phyloP scores from a whole-genome alignment of 768 basidiomycete species.

The Boletus rex-veris region DNA sequence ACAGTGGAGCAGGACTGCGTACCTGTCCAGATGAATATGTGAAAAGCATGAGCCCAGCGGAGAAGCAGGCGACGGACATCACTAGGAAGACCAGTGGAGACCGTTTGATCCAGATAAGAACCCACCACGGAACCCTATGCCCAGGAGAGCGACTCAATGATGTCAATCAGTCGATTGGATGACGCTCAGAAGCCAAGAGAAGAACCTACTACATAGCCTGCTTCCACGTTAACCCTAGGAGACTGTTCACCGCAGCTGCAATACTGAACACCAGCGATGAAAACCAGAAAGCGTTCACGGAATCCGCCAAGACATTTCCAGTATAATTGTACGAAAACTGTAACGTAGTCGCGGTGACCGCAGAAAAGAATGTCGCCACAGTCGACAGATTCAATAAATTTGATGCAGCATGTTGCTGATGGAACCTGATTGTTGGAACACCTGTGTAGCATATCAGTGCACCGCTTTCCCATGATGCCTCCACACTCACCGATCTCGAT shows the following conservation, averaged over 20 bases:
- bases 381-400: constrained; percentile 51
- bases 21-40: constrained; percentile 73
- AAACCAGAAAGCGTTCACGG: constrained; percentile 54
- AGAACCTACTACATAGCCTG: constrained; percentile 52
- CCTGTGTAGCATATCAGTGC: constrained; percentile 36
- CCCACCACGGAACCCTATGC: constrained; percentile 56
- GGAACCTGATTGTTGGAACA: constrained; percentile 53
- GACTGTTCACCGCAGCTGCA: constrained; percentile 50
- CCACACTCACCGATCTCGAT: constrained; percentile 48
- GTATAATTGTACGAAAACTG: constrained; percentile 43
- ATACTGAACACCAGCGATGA: constrained; percentile 54
- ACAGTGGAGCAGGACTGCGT: constrained; percentile 24
- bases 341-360: constrained; percentile 49
- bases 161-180: constrained; percentile 16
- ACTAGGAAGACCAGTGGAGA: constrained; percentile 82
- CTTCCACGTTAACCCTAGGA: constrained; percentile 53
- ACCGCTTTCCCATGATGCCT: constrained; percentile 16
- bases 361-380: constrained; percentile 54
- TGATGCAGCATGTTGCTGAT: constrained; percentile 48
- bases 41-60: constrained; percentile 72
- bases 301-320: constrained; percentile 36
- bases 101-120: constrained; percentile 79
- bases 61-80: constrained; percentile 80
- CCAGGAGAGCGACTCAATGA: constrained; percentile 47
- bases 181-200: constrained; percentile 7